Evolutionary conservation across 805 yeast species (phyloP).

Genomic region (Kodamaea hsintzibuensis): DNA sequence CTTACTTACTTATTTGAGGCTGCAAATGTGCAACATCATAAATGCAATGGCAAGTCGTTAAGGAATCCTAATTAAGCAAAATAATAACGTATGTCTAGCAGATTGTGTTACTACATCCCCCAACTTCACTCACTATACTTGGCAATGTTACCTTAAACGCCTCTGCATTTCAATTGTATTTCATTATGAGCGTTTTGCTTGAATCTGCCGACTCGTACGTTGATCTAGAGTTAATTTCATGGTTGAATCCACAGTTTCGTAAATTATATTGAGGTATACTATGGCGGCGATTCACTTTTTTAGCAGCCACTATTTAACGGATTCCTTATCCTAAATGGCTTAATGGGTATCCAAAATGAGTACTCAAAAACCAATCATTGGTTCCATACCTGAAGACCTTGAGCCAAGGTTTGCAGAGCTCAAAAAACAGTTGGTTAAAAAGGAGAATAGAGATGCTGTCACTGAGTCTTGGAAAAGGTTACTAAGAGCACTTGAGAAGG

Average conservation of each 20-base stretch:
- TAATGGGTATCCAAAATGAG: neutral
- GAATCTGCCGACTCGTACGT: neutral
- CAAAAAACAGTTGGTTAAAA: conserved; percentile 21
- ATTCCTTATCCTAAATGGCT: neutral
- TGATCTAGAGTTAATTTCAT: too few relatives aligned
- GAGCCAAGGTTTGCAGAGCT: conserved; percentile 13
- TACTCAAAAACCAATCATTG: neutral
- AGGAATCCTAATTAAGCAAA: neutral
- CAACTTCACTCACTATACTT: too few relatives aligned
- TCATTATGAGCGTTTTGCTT: neutral
- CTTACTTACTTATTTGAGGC: too few relatives aligned
- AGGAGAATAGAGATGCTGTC: conserved; percentile 26
- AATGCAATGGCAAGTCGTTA: neutral
- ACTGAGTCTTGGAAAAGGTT: conserved; percentile 31
- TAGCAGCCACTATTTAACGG: neutral
- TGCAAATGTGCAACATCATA: too few relatives aligned
- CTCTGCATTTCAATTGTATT: neutral
- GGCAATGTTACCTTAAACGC: neutral
- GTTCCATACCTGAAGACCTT: neutral
- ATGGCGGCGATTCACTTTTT: neutral
- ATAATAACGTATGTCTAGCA: neutral
- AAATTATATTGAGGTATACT: too few relatives aligned
- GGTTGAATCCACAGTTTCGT: neutral
- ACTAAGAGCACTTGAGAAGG: conserved; percentile 21
- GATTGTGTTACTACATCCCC: neutral